These are phyloP conservation scores for Chlamydomonas eustigma DNA, from an alignment of 139 green algal species.

Conservation along the genomic window DNA sequence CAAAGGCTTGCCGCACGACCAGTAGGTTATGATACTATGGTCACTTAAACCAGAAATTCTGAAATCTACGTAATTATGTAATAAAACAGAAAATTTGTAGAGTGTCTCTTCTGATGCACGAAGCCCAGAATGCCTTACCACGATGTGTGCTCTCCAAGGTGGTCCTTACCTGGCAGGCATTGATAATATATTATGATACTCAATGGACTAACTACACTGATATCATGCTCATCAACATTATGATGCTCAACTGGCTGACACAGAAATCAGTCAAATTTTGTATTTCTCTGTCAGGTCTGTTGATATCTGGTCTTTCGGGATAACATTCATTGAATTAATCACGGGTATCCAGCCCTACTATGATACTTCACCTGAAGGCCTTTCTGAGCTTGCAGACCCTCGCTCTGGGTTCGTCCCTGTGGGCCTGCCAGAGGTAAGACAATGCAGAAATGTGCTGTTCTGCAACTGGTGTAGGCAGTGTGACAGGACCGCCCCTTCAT, in stretches of 20 bases:
- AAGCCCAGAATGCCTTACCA: too few relatives aligned
- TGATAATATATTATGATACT: neutral
- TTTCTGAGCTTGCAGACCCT: neutral
- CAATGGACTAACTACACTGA: too few relatives aligned
- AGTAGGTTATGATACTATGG: too few relatives aligned
- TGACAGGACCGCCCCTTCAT: neutral
- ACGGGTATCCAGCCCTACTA: conserved; percentile 2
- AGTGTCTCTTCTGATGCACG: too few relatives aligned
- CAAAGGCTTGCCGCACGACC: neutral
- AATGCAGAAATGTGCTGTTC: neutral
- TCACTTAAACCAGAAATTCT: too few relatives aligned
- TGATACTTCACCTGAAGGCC: conserved; percentile 8
- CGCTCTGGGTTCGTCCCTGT: neutral
- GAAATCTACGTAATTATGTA: too few relatives aligned
- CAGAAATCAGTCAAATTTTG: too few relatives aligned
- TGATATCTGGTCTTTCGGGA: conserved; percentile 12
- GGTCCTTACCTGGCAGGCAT: neutral
- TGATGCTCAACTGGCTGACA: too few relatives aligned
- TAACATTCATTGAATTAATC: conserved; percentile 15
- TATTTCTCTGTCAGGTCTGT: conserved; percentile 5
- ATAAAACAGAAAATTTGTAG: too few relatives aligned
- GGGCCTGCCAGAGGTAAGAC: conserved; percentile 4
- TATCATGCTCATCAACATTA: too few relatives aligned
- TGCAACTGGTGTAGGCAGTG: neutral
- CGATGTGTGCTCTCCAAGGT: neutral